Conservation (phyloP, 164 flowering plant species). For the Saururus chinensis region DNA sequence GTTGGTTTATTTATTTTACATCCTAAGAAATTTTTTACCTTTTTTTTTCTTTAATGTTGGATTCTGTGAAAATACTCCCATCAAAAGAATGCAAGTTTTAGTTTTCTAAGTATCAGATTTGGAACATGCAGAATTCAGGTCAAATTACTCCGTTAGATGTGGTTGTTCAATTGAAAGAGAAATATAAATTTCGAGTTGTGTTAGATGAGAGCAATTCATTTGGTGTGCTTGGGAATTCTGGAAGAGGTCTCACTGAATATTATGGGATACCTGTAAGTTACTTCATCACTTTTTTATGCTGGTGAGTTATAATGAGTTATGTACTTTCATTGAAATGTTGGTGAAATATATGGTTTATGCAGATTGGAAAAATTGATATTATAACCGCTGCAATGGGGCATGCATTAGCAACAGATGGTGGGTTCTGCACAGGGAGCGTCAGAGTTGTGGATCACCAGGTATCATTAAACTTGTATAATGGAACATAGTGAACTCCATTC, state of each 20-base stretch:
- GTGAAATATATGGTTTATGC: slow-evolving; percentile 7
- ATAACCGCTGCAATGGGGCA: slow-evolving; percentile 97
- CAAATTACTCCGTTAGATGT: slow-evolving; percentile 88
- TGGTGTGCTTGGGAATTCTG: slow-evolving; percentile 88
- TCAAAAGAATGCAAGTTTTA: too few species aligned
- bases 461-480: slow-evolving; percentile 9
- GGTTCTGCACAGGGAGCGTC: slow-evolving; percentile 95
- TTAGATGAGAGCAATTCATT: slow-evolving; percentile 95
- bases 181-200: slow-evolving; percentile 74
- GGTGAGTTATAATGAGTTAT: background rate
- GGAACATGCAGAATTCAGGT: slow-evolving; percentile 91
- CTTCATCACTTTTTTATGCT: slow-evolving; percentile 2
- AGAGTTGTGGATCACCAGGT: slow-evolving; percentile 96
- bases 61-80: too few species aligned
- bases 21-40: too few species aligned
- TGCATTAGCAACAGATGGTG: slow-evolving; percentile 91
- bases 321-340: slow-evolving; percentile 12
- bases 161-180: slow-evolving; percentile 75
- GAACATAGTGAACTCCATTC: too few species aligned
- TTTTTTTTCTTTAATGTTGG: too few species aligned
- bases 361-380: slow-evolving; percentile 92
- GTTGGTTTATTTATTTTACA: too few species aligned
- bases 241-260: slow-evolving; percentile 87
- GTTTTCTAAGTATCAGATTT: too few species aligned
- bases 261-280: slow-evolving; percentile 68